Conservation (phyloP, 305 asterid species). For the Fraxinus sp. region DNA sequence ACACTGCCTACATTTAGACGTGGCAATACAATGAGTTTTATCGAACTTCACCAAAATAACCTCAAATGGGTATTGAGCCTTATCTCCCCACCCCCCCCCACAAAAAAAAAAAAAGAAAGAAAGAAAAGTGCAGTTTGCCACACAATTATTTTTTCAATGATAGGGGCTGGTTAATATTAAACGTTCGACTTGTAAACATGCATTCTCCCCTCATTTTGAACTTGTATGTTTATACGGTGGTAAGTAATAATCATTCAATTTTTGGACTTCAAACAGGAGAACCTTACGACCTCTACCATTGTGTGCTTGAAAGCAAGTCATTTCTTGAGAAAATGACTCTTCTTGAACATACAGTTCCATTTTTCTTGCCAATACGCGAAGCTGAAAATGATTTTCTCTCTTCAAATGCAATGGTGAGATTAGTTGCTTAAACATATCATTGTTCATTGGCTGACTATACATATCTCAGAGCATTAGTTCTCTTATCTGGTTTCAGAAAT, state of each 20-base stretch:
- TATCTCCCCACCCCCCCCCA: not conserved
- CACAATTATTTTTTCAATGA: not conserved
- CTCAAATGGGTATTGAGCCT: not conserved
- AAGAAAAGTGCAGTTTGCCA: not conserved
- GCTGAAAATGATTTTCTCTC: slow-evolving; percentile 83
- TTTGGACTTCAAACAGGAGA: slow-evolving; percentile 64
- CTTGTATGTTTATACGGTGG: not conserved
- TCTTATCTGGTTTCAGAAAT: slow-evolving; percentile 62
- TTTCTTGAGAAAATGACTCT: slow-evolving; percentile 98
- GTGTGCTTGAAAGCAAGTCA: slow-evolving; percentile 98
- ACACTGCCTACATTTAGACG: not conserved
- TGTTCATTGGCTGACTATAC: slow-evolving; percentile 21
- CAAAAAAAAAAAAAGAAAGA: not conserved
- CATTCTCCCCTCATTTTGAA: not conserved
- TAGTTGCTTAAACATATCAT: slow-evolving; percentile 25
- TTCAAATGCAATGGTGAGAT: slow-evolving; percentile 87
- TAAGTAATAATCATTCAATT: slow-evolving; percentile 8
- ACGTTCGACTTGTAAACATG: not conserved
- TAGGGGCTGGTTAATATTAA: not conserved
- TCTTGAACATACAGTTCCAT: slow-evolving; percentile 91
- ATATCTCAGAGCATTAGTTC: slow-evolving; percentile 10
- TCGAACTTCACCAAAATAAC: not conserved
- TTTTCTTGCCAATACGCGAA: slow-evolving; percentile 93
- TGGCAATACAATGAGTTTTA: not conserved
- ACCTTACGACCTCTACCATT: slow-evolving; percentile 88